Conservation (phyloP, 345 rosid species). For the Populus alba region DNA sequence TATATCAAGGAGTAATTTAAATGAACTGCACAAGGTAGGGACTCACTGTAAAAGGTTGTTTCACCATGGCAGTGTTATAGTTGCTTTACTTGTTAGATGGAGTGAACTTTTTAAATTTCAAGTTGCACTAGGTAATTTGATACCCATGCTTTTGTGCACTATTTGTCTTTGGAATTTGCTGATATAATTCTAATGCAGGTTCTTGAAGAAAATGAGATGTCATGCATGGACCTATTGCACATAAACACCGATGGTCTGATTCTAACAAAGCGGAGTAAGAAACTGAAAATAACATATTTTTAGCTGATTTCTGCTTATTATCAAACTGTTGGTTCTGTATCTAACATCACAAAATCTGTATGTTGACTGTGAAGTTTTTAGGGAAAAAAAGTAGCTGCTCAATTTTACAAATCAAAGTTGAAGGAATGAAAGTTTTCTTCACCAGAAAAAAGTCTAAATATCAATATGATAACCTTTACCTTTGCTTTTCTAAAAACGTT, state of each 20-base stretch:
- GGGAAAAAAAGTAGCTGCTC: not conserved
- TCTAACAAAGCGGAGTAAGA: conserved; percentile 80
- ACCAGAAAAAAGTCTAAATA: not conserved
- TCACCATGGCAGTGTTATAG: not conserved
- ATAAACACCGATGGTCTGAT: conserved; percentile 78
- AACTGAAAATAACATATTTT: conserved; percentile 6
- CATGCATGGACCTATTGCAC: conserved; percentile 68
- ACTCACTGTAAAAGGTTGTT: not conserved
- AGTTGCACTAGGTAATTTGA: not conserved
- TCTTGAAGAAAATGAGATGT: conserved; percentile 85
- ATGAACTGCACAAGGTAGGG: conserved; percentile 75
- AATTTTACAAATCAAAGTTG: not conserved
- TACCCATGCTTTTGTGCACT: not conserved
- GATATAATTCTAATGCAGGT: conserved; percentile 48
- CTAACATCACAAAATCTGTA: not conserved
- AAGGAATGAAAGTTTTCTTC: not conserved
- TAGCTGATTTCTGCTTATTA: not conserved
- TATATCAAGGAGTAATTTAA: conserved; percentile 75
- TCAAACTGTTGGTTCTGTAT: not conserved
- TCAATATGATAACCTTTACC: not conserved
- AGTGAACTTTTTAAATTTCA: not conserved
- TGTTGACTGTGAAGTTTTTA: not conserved
- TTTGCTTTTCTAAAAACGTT: not conserved
- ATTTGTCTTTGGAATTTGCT: not conserved
- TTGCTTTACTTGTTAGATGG: not conserved